Percentiles rank a stretch among this genome's conserved stretches.
Conservation (phyloP, 495 filamentous ascomycete genomes). For the Cercophora samala region DNA sequence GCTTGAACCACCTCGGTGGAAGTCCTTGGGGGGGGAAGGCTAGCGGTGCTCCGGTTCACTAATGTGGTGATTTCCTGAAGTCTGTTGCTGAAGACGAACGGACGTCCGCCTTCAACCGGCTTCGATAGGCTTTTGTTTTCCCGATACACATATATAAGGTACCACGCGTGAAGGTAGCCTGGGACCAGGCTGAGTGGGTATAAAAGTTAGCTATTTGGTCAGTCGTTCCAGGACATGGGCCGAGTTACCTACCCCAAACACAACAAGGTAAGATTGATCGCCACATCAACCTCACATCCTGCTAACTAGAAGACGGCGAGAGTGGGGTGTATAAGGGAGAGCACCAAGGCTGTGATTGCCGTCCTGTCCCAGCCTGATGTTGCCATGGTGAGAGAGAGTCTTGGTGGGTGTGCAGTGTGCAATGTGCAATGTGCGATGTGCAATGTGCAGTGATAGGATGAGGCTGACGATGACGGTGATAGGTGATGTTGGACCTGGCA, state of each 20-base stretch:
- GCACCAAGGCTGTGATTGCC: background rate
- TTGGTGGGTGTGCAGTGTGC: no score
- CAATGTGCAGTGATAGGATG: no score
- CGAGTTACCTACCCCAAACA: background rate
- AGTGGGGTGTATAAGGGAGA: background rate
- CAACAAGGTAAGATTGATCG: background rate
- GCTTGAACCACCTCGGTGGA: background rate
- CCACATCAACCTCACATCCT: background rate
- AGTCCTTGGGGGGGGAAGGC: background rate
- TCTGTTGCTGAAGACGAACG: background rate
- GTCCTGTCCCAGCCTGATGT: background rate
- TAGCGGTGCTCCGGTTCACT: background rate
- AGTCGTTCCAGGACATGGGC: background rate
- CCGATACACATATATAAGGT: constrained; percentile 77
- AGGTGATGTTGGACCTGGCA: no score
- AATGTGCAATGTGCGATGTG: no score
- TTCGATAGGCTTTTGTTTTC: background rate
- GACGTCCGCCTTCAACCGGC: background rate
- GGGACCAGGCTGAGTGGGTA: constrained; percentile 46
- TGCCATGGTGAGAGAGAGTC: no score
- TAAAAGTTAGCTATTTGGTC: background rate
- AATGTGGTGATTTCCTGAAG: background rate
- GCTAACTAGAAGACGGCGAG: background rate
- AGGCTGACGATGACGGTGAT: no score
- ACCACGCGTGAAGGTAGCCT: constrained; percentile 87